phyloP scores from a whole-genome alignment of 257 asterid species.

The Solanum piurae region DNA sequence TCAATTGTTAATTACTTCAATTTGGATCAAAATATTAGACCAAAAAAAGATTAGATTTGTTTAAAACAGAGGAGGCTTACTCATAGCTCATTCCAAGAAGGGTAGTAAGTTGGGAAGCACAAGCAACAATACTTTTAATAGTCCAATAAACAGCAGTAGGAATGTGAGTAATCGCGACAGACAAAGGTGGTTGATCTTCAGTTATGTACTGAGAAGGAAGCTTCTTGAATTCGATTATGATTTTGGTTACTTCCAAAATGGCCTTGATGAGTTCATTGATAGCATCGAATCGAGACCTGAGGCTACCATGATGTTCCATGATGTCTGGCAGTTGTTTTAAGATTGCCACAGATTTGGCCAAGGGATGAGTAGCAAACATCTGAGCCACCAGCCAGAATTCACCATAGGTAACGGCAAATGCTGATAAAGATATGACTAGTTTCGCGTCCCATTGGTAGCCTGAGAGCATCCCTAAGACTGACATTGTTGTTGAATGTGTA shows the following conservation, averaged over 20 bases:
- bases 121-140: conserved; percentile 56
- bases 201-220: conserved; percentile 52
- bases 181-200: conserved; percentile 40
- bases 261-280: conserved; percentile 43
- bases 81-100: conserved; percentile 30
- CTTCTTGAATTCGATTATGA: conserved; percentile 37
- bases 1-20: background rate
- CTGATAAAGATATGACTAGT: conserved; percentile 43
- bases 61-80: conserved; percentile 26
- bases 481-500: conserved; percentile 38
- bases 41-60: too few relatives aligned
- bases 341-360: conserved; percentile 51
- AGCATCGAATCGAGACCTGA: conserved; percentile 47
- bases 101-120: conserved; percentile 43
- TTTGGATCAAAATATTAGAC: background rate
- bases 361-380: conserved; percentile 37
- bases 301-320: conserved; percentile 23
- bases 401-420: conserved; percentile 56
- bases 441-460: conserved; percentile 72
- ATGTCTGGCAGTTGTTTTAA: conserved; percentile 55
- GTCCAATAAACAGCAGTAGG: conserved; percentile 72
- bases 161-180: conserved; percentile 26
- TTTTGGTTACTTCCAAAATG: conserved; percentile 43
- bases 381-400: conserved; percentile 70
- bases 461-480: conserved; percentile 43